phyloP scores from a whole-genome alignment of 495 filamentous ascomycete species.

The Lasiosphaeria miniovina region DNA sequence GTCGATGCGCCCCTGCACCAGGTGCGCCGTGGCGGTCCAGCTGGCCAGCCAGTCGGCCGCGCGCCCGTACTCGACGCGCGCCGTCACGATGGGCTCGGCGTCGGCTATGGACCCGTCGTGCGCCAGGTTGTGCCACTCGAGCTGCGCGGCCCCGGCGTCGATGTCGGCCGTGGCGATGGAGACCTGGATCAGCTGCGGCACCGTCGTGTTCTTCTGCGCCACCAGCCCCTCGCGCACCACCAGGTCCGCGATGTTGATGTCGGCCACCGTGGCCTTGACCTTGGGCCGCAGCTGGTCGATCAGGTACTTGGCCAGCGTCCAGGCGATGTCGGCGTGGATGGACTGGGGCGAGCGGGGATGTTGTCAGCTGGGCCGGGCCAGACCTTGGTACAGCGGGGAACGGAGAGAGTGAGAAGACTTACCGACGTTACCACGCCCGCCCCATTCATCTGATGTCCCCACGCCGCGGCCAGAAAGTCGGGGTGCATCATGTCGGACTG shows the following conservation, averaged over 20 bases:
- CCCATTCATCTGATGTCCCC: conserved; percentile 50
- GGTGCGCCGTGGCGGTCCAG: conserved; percentile 41
- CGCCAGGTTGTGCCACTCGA: conserved; percentile 35
- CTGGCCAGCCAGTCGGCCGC: conserved; percentile 28
- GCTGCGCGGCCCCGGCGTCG: conserved; percentile 14
- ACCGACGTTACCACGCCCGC: conserved; percentile 24
- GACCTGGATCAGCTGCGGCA: conserved; percentile 37
- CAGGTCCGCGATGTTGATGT: conserved; percentile 50
- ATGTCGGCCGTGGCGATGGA: conserved; percentile 26
- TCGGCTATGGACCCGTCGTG: conserved; percentile 7
- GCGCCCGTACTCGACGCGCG: conserved; percentile 32
- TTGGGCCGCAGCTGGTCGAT: conserved; percentile 43
- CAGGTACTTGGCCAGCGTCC: conserved; percentile 56
- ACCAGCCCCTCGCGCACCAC: conserved; percentile 56
- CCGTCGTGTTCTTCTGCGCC: conserved; percentile 30
- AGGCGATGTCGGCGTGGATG: conserved; percentile 60
- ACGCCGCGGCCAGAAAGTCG: conserved; percentile 50
- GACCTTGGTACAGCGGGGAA: conserved; percentile 30
- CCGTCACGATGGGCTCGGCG: conserved; percentile 34
- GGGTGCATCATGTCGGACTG: conserved; percentile 56
- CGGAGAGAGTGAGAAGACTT: conserved; percentile 2
- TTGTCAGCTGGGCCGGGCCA: conserved; percentile 32
- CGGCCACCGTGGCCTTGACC: conserved; percentile 35
- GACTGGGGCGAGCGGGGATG: conserved; percentile 39
- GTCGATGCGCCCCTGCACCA: conserved; percentile 40